These are phyloP conservation scores for Albophoma yamanashiensis DNA, from an alignment of 2,329 filamentous ascomycete species.

Conservation along the genomic window DNA sequence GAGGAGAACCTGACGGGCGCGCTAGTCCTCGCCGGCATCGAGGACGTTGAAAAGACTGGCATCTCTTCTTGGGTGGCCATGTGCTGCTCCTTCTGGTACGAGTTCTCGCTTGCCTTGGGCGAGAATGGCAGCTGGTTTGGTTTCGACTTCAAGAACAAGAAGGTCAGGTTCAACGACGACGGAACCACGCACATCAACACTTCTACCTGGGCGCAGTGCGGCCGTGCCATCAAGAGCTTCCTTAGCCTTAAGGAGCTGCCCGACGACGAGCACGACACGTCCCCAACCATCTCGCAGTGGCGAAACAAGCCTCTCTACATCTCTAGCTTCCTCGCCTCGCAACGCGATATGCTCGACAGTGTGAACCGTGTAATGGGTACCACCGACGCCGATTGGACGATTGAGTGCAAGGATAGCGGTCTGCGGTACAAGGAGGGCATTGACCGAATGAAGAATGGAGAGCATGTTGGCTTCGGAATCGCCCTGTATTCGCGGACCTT, in stretches of 20 bases:
- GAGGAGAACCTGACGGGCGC: conserved; percentile 19
- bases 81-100: conserved; percentile 46
- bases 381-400: conserved; percentile 48
- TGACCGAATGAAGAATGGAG: conserved; percentile 30
- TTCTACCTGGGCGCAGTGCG: conserved; percentile 49
- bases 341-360: conserved; percentile 55
- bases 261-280: conserved; percentile 22
- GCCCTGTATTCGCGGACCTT: conserved; percentile 48
- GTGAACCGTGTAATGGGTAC: conserved; percentile 47
- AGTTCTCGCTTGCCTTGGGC: conserved; percentile 34
- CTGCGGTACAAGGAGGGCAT: conserved; percentile 34
- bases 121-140: conserved; percentile 27
- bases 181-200: conserved; percentile 45
- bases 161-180: conserved; percentile 40
- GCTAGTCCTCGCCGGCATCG: conserved; percentile 12
- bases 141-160: conserved; percentile 34
- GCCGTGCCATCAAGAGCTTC: conserved; percentile 39
- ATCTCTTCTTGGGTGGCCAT: conserved; percentile 35
- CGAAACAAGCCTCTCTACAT: conserved; percentile 39
- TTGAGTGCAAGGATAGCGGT: conserved; percentile 33
- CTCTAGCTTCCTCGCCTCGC: conserved; percentile 45
- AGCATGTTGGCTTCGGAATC: conserved; percentile 28
- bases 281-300: conserved; percentile 26
- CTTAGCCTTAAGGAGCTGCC: conserved; percentile 34
- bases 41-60: conserved; percentile 28